Percentiles rank a stretch among this genome's conserved stretches.
Conservation (phyloP, 2,329 filamentous ascomycete species). For the Phyllosticta citribraziliensis region DNA sequence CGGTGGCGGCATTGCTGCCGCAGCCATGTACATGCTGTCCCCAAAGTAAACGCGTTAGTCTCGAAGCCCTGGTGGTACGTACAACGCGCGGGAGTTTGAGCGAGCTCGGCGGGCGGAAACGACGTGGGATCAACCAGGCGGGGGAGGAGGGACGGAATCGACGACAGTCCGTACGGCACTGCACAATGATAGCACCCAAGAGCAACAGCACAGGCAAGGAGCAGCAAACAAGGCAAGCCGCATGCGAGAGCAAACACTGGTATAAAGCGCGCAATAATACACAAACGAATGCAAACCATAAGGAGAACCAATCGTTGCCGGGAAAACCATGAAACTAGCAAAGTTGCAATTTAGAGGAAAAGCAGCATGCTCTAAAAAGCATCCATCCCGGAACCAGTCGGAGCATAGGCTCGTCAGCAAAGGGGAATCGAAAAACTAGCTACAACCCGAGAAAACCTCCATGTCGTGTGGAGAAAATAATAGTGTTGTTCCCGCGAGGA, state of each 20-base stretch:
- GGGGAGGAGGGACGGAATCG: background rate
- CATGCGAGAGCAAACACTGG: conserved; percentile 8
- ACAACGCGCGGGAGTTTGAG: background rate
- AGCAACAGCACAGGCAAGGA: conserved; percentile 5
- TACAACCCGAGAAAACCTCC: conserved; percentile 12
- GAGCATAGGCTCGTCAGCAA: conserved; percentile 8
- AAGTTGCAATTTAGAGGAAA: conserved; percentile 11
- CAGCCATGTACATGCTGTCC: conserved; percentile 7
- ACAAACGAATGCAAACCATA: conserved; percentile 9
- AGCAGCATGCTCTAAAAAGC: conserved; percentile 11
- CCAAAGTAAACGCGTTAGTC: conserved; percentile 3
- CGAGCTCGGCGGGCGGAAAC: background rate
- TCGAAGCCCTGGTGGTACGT: conserved; percentile 2
- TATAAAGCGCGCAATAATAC: conserved; percentile 12
- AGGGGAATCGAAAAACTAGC: conserved; percentile 12
- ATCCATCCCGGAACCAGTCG: conserved; percentile 8
- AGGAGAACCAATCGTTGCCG: conserved; percentile 2
- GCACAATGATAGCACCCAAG: conserved; percentile 5
- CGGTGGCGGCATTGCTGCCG: background rate
- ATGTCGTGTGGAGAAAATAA: background rate
- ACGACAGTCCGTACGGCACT: conserved; percentile 1
- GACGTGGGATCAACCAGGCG: conserved; percentile 4
- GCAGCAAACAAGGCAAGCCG: conserved; percentile 5
- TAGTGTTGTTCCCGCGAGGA: conserved; percentile 5
- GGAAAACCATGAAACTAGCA: conserved; percentile 5